Percentiles rank a stretch among this genome's conserved stretches.
phyloP scores from a whole-genome alignment of 495 filamentous ascomycete genomes.

The Penicillium malachiteum region DNA sequence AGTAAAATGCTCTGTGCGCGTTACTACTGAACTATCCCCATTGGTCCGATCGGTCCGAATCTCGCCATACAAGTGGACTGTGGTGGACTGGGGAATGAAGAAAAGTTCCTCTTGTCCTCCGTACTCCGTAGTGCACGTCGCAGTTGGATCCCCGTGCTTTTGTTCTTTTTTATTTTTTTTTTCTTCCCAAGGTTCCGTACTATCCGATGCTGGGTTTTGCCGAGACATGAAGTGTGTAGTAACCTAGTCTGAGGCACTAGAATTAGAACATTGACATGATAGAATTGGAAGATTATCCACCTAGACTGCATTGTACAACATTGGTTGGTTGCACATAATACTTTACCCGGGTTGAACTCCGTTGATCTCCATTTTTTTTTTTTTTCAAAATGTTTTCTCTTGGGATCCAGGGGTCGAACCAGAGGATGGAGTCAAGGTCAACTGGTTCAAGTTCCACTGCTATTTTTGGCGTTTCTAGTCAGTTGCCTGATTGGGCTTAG shows the following conservation, averaged over 20 bases:
- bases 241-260: not conserved
- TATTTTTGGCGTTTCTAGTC: constrained; percentile 3
- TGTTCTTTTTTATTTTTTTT: not conserved
- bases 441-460: not conserved
- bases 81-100: not conserved
- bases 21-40: not conserved
- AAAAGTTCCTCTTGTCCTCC: not conserved
- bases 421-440: too few relatives aligned
- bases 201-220: constrained; percentile 12
- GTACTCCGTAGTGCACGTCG: constrained; percentile 16
- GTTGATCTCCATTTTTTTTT: not conserved
- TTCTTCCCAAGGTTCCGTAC: constrained; percentile 7
- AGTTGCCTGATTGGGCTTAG: not conserved
- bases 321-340: not conserved
- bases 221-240: constrained; percentile 3
- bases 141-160: constrained; percentile 16
- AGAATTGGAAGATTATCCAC: not conserved
- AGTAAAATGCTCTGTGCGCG: constrained; percentile 13
- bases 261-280: not conserved
- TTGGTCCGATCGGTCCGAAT: constrained; percentile 18
- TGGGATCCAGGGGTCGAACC: constrained; percentile 2
- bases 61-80: not conserved
- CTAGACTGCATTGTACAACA: not conserved
- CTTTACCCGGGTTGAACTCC: too few relatives aligned
- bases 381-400: not conserved